A percentile compares a stretch with the other conserved stretches of the same genome.
Evolutionary conservation across 2,329 filamentous ascomycete species (phyloP).

Genomic region (Fusarium oxysporum): DNA sequence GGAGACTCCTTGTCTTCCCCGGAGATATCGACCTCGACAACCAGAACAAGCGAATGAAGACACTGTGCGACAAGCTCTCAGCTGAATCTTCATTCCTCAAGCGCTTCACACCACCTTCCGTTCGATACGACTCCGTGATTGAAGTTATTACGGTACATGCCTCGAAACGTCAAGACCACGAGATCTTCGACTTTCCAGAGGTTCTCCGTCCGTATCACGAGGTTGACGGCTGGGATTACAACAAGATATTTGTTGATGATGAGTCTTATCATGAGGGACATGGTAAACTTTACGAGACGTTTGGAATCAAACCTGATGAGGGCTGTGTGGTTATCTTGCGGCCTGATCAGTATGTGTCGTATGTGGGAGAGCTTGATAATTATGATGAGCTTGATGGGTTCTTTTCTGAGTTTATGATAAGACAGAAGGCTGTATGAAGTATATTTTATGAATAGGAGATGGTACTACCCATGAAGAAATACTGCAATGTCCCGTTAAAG

Average conservation of each 20-base stretch:
- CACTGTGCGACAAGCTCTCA: conserved; percentile 49
- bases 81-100: conserved; percentile 15
- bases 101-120: background rate
- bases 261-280: conserved; percentile 64
- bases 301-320: conserved; percentile 62
- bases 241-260: conserved; percentile 67
- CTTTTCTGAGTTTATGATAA: background rate
- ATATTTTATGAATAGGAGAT: background rate
- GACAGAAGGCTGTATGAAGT: background rate
- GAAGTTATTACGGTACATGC: conserved; percentile 72
- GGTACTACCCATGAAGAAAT: no score
- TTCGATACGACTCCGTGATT: conserved; percentile 53
- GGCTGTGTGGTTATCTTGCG: conserved; percentile 71
- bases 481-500: no score
- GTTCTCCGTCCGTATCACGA: conserved; percentile 62
- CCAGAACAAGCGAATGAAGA: conserved; percentile 24
- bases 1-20: conserved; percentile 65
- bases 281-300: conserved; percentile 64
- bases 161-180: conserved; percentile 59
- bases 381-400: conserved; percentile 5
- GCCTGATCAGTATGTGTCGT: conserved; percentile 75
- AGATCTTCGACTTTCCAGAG: conserved; percentile 53
- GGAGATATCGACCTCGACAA: background rate
- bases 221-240: conserved; percentile 65
- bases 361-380: conserved; percentile 54